A percentile compares a stretch with the other conserved stretches of the same genome.
phyloP scores from a whole-genome alignment of 2,329 filamentous ascomycete genomes.

The Pestalotiopsis sp. region DNA sequence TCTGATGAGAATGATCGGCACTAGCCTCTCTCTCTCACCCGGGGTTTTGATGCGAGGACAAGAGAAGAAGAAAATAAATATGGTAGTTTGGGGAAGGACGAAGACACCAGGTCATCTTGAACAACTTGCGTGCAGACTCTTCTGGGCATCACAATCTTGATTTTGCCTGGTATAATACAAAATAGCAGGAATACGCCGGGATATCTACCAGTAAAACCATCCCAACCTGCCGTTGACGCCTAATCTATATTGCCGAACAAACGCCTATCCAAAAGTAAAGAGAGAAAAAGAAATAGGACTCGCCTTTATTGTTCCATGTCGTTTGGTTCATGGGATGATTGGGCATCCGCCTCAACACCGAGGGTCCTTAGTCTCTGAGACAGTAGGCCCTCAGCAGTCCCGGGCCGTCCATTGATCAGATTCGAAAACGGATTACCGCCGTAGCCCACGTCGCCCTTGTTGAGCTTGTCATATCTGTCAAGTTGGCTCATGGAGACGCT shows the following conservation, averaged over 20 bases:
- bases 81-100: neutral
- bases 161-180: neutral
- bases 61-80: neutral
- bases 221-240: neutral
- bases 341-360: constrained; percentile 44
- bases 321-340: constrained; percentile 11
- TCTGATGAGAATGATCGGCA: constrained; percentile 8
- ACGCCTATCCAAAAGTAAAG: neutral
- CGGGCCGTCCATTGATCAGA: constrained; percentile 39
- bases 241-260: neutral
- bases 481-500: constrained; percentile 14
- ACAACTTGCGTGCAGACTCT: neutral
- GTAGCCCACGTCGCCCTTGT: constrained; percentile 66
- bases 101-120: constrained; percentile 8
- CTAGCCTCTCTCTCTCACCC: constrained; percentile 1
- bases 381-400: constrained; percentile 66
- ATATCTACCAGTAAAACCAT: constrained; percentile 2
- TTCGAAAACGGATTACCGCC: constrained; percentile 56
- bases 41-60: neutral
- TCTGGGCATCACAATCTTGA: neutral
- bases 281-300: neutral
- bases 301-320: constrained; percentile 11
- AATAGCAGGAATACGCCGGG: neutral
- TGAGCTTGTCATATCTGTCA: constrained; percentile 66
- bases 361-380: constrained; percentile 69